A percentile compares a stretch with the other conserved stretches of the same genome.
Evolutionary conservation across 1,139 yeast genomes (phyloP).

Genomic region (Kodamaea anthophila): DNA sequence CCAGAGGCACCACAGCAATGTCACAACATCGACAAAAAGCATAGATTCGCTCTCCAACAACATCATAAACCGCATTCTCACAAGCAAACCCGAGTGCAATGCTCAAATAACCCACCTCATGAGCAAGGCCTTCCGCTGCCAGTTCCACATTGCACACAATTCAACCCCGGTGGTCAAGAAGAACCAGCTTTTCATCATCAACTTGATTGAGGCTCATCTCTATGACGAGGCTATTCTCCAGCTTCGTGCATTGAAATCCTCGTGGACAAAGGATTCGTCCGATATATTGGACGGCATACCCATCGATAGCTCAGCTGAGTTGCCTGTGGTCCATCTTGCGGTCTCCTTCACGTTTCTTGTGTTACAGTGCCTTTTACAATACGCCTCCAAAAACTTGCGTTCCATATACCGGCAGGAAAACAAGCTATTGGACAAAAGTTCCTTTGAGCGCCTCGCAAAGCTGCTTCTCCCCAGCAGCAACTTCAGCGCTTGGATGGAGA

Average conservation of each 20-base stretch:
- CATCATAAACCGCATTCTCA: conserved; percentile 6
- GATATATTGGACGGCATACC: conserved; percentile 4
- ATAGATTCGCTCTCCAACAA: conserved; percentile 10
- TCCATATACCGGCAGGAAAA: conserved; percentile 10
- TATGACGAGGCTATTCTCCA: conserved; percentile 12
- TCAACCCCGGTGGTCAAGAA: conserved; percentile 13
- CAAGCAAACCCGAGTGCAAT: conserved; percentile 1
- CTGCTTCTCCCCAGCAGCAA: conserved; percentile 18
- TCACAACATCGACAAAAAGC: conserved; percentile 5
- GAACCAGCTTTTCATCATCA: conserved; percentile 28
- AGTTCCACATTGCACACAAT: conserved; percentile 5
- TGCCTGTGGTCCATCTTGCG: conserved; percentile 16
- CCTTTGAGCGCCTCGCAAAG: conserved; percentile 12
- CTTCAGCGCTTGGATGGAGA: conserved; percentile 21
- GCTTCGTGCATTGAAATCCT: conserved; percentile 9
- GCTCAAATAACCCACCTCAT: conserved; percentile 6
- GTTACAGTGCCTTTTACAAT: conserved; percentile 27
- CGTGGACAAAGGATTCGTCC: conserved; percentile 5
- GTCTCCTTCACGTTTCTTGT: conserved; percentile 29
- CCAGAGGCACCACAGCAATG: conserved; percentile 1
- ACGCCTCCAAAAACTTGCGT: conserved; percentile 17
- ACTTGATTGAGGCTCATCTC: conserved; percentile 21
- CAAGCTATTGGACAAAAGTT: conserved; percentile 7
- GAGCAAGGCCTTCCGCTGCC: conserved; percentile 16
- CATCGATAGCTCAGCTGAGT: conserved; percentile 5